Evolutionary conservation across 1,139 yeast genomes (phyloP).

Genomic region (Debaryomyces fabryi): DNA sequence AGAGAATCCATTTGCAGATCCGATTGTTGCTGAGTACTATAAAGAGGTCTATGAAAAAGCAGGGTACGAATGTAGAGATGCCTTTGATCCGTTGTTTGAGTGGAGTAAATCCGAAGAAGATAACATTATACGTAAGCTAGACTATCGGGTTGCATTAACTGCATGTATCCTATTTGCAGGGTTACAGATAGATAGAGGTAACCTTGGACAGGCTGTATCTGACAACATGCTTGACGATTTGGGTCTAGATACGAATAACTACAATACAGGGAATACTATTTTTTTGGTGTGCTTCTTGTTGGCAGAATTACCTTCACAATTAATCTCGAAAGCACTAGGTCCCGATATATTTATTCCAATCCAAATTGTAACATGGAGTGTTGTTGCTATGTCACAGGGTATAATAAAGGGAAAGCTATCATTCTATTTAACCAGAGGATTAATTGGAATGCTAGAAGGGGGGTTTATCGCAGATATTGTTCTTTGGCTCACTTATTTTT

Average conservation of each 20-base stretch:
- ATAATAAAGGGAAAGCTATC: conserved; percentile 34
- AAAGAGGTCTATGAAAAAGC: conserved; percentile 40
- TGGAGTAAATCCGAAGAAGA: conserved; percentile 51
- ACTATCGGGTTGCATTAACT: conserved; percentile 46
- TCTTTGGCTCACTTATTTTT: conserved; percentile 59
- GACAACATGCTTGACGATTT: conserved; percentile 51
- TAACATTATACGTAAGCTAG: conserved; percentile 43
- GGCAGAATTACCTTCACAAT: conserved; percentile 60
- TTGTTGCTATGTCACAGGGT: conserved; percentile 52
- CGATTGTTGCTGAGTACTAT: conserved; percentile 44
- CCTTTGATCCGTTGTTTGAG: conserved; percentile 47
- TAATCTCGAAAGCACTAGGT: conserved; percentile 54
- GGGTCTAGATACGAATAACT: conserved; percentile 46
- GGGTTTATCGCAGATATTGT: conserved; percentile 60
- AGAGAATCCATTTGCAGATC: conserved; percentile 15
- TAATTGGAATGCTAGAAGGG: conserved; percentile 55
- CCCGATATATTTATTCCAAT: conserved; percentile 58
- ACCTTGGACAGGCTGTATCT: conserved; percentile 52
- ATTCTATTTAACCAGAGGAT: conserved; percentile 46
- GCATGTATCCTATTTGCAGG: conserved; percentile 56
- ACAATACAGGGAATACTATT: conserved; percentile 52
- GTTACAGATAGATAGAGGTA: conserved; percentile 54
- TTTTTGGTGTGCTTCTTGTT: conserved; percentile 45
- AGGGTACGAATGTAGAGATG: conserved; percentile 46
- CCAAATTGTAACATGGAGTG: conserved; percentile 53